These are phyloP conservation scores for Polyplosphaeria fusca DNA, from an alignment of 495 filamentous ascomycete species.

Conservation along the genomic window DNA sequence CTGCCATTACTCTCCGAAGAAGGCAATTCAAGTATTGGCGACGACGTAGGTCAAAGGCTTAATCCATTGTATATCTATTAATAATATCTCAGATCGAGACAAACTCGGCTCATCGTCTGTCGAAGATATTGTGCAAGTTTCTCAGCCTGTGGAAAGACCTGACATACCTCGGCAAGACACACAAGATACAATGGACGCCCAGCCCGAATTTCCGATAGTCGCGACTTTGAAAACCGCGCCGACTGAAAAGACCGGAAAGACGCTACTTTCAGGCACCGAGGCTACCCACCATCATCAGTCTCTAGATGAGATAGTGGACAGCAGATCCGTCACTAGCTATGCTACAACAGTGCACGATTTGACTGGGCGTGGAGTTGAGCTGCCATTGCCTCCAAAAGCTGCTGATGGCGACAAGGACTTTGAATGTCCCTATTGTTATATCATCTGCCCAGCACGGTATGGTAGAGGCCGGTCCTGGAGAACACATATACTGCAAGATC, in stretches of 20 bases:
- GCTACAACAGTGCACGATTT: slow-evolving; percentile 29
- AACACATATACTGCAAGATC: slow-evolving; percentile 7
- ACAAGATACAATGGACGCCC: slow-evolving; percentile 13
- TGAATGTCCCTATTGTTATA: slow-evolving; percentile 33
- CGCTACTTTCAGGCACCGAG: slow-evolving; percentile 31
- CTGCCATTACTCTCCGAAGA: slow-evolving; percentile 29
- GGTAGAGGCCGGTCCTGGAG: slow-evolving; percentile 29
- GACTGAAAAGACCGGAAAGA: slow-evolving; percentile 22
- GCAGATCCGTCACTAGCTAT: slow-evolving; percentile 25
- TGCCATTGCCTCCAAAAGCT: slow-evolving; percentile 28
- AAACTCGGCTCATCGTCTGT: slow-evolving; percentile 19
- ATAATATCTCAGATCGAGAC: no score
- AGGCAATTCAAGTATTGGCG: slow-evolving; percentile 34
- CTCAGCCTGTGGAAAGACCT: background rate
- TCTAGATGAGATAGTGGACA: slow-evolving; percentile 31
- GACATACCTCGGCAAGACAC: slow-evolving; percentile 1
- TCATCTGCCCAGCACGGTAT: slow-evolving; percentile 33
- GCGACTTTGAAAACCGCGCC: background rate
- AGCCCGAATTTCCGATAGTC: background rate
- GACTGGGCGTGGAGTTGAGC: slow-evolving; percentile 17
- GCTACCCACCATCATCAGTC: slow-evolving; percentile 31
- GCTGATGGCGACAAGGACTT: slow-evolving; percentile 31
- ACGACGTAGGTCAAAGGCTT: no score
- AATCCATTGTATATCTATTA: no score
- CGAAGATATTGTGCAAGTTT: no score